Conservation (phyloP, 257 asterid genomes). For the Gentiana dahurica region DNA sequence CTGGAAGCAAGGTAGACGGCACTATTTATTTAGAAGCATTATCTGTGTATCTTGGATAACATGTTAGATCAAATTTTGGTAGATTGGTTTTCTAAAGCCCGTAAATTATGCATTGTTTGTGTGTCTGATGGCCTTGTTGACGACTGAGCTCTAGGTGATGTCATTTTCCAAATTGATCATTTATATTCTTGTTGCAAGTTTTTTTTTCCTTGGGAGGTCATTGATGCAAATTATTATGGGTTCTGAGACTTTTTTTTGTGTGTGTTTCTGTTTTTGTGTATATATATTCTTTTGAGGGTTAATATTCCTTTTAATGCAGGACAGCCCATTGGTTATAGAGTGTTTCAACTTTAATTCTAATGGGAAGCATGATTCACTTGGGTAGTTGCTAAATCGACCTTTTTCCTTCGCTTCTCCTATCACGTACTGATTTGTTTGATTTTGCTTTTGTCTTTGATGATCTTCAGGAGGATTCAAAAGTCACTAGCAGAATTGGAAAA, state of each 20-base stretch:
- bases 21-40: not conserved
- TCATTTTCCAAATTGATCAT: no score
- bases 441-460: conserved; percentile 16
- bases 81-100: no score
- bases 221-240: not conserved
- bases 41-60: no score
- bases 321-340: conserved; percentile 80
- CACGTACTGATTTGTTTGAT: conserved; percentile 19
- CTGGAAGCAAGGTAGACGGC: conserved; percentile 85
- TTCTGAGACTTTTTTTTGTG: conserved; percentile 1
- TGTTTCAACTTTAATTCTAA: conserved; percentile 88
- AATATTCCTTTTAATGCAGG: conserved; percentile 56
- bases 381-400: conserved; percentile 40
- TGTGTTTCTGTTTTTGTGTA: not conserved
- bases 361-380: conserved; percentile 85
- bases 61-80: no score
- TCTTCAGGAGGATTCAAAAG: conserved; percentile 76
- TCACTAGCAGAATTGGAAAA: conserved; percentile 84
- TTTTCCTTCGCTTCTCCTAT: conserved; percentile 8
- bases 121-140: no score
- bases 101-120: no score
- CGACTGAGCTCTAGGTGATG: no score
- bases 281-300: not conserved
- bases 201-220: no score
- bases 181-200: no score